Base-by-base conservation (phyloP, 1,284 basidiomycete species). In the Takashimella koratensis region DNA sequence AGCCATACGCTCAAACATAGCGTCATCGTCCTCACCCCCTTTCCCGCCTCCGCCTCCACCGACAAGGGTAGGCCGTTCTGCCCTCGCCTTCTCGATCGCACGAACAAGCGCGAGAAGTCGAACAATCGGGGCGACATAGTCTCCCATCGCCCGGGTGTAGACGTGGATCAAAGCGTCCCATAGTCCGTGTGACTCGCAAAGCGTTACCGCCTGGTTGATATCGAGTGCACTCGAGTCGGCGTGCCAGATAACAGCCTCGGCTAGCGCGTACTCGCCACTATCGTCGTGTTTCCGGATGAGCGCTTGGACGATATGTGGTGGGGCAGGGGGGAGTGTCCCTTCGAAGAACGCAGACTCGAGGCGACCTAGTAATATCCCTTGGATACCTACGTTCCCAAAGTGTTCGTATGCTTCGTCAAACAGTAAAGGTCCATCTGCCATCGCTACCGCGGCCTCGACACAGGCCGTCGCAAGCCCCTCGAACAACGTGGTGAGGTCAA, bases 151-250 rank as follows among this genome's bases (percentile, higher is more conserved):
- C 40, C 86, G 82, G 11, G 87, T 96, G 74, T 93, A 96, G 36
- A 98, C 87, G 70, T 97, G 94, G 57, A 95, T 87, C 56, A 98
- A 81, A 0, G 95, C 94, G 68, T 98, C 95, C 78, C 93, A 97
- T 2, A 98, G 81, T 25, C 82, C 80, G 65, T 91, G 83, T 51
- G 79, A 80, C 66, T 90, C 85, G 68, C 96, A 98, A 3, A 99
- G 79, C 16, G 77, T 82, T 57, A 98, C 86, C 1, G 88, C 87
- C 74, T 98, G 96, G 68, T 98, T 89, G 71, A 98, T 86, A 68
- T 99, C 96, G 54, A 99, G 78, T 63, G 86, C 90, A 13, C 83
- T 79, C 0, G 95, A 92, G 62, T 97, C 89, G 55, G 98, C 90
- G 70, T 96, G 91, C 90, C 93, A 97, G 51, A 99, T 95, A 54